These are phyloP conservation scores for Megacollybia marginata DNA, from an alignment of 768 basidiomycete genomes.

Conservation along the genomic window DNA sequence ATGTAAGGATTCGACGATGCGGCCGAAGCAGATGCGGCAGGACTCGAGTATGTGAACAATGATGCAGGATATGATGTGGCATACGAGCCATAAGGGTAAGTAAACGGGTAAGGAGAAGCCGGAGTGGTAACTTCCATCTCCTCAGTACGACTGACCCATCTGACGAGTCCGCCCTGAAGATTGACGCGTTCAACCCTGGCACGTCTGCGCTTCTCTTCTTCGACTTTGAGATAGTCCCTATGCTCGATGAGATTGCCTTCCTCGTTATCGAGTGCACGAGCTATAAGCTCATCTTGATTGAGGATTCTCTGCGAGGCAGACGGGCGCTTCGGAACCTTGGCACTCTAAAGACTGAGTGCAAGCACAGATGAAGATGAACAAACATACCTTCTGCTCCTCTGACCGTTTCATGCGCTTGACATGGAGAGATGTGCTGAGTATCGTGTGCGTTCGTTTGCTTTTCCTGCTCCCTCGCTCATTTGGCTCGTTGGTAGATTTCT, in stretches of 20 bases:
- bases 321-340: conserved; percentile 39
- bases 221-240: conserved; percentile 66
- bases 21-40: conserved; percentile 11
- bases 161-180: conserved; percentile 58
- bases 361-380: too few relatives aligned
- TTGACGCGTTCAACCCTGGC: conserved; percentile 54
- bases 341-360: conserved; percentile 26
- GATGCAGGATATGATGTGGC: neutral
- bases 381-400: conserved; percentile 50
- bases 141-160: conserved; percentile 66
- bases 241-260: conserved; percentile 79
- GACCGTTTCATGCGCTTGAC: conserved; percentile 58
- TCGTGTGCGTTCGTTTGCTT: conserved; percentile 60
- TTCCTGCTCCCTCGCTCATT: conserved; percentile 37
- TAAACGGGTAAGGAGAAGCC: conserved; percentile 14
- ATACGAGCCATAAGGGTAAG: neutral
- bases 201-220: conserved; percentile 76
- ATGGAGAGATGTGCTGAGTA: conserved; percentile 65
- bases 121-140: conserved; percentile 39
- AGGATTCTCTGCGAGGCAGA: conserved; percentile 43
- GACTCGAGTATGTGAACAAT: neutral
- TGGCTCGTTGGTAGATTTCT: conserved; percentile 57
- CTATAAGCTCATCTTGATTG: conserved; percentile 82
- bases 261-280: conserved; percentile 77
- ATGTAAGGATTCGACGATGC: conserved; percentile 14